Evolutionary conservation across 768 basidiomycete species (phyloP), one percentile per base, ranked within the genome.

Genomic region (Pleurotus cornucopiae): DNA sequence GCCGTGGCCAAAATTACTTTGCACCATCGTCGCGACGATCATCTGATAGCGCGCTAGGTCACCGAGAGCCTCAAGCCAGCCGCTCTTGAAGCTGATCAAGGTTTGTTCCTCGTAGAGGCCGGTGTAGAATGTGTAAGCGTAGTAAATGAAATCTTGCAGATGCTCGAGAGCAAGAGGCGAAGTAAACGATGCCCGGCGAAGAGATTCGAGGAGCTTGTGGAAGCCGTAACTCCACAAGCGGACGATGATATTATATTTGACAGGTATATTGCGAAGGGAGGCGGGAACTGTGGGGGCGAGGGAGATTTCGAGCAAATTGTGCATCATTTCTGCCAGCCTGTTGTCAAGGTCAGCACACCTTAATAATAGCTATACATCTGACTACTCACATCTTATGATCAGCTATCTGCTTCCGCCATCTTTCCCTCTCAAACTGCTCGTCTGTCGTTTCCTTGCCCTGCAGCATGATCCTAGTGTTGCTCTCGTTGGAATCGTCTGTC

Each of bases 31-130:
- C n/a, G 92, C 90, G n/a, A 98, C 91, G 1, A 89, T 88, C 91
- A 97, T 96, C 49, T 90, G 83, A 69, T 98, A 98, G 37, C 95
- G 80, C 0, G 97, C 94, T 26, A 99, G 80, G 70, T 99, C 97
- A 20, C 97, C 97, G 13, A 99, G 84, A 3, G 95, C 93, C 68
- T 99, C 97, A 51, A 98, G 82, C 97, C 97, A 99, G 14, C 87
- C 86, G 2, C 82, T 75, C 57, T 86, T 84, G 75, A 93, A 97
- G 5, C 73, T 68, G 1, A 68, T 71, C 45, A 98, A 79, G 1
- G 76, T 78, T 6, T 80, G 83, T 66, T 97, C 89, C 64, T 98
- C 96, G 49, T 94, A 76, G 2, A 98, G 80, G 39, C 87, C 85
- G 0, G 94, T 88, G 73, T 98, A 98, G 64, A 95, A 96, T 0